phyloP scores from a whole-genome alignment of 139 green algal genomes.

The Chlamydomonas incerta region DNA sequence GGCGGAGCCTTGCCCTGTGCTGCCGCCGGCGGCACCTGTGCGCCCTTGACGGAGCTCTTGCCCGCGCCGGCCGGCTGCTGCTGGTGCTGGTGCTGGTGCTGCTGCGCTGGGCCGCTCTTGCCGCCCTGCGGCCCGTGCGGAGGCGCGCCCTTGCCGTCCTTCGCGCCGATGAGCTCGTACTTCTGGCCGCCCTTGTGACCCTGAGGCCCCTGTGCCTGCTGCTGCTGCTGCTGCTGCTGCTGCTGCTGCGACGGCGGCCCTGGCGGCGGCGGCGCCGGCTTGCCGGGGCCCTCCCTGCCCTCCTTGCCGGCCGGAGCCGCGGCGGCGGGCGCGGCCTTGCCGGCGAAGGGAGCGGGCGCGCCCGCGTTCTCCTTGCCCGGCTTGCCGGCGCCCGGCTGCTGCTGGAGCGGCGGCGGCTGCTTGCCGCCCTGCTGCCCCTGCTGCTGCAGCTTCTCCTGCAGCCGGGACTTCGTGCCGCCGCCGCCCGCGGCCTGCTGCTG shows the following conservation, averaged over 20 bases:
- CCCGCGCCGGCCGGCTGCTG: neutral
- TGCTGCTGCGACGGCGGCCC: neutral
- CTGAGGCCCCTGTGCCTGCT: neutral
- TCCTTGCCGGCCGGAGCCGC: neutral
- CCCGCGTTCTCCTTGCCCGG: neutral
- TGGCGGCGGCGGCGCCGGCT: neutral
- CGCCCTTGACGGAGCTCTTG: no score
- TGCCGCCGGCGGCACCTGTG: neutral
- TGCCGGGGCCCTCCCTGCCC: neutral
- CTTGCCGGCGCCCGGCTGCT: neutral
- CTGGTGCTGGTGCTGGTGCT: neutral
- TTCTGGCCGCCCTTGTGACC: no score
- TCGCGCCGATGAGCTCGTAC: no score
- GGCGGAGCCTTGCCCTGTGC: neutral
- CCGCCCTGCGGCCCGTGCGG: neutral
- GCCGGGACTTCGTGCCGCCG: no score
- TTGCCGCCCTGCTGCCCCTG: neutral
- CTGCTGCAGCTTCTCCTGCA: neutral
- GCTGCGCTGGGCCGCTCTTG: neutral
- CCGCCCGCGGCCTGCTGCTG: neutral
- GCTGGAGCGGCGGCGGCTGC: neutral
- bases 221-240: neutral
- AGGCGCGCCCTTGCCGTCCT: neutral
- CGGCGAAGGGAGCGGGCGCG: neutral
- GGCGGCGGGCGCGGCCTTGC: neutral